Percentiles rank a stretch among this genome's conserved stretches.
Evolutionary conservation across 192 early-diverging fungal species (phyloP).

Genomic region (Dimargaris verticillata): DNA sequence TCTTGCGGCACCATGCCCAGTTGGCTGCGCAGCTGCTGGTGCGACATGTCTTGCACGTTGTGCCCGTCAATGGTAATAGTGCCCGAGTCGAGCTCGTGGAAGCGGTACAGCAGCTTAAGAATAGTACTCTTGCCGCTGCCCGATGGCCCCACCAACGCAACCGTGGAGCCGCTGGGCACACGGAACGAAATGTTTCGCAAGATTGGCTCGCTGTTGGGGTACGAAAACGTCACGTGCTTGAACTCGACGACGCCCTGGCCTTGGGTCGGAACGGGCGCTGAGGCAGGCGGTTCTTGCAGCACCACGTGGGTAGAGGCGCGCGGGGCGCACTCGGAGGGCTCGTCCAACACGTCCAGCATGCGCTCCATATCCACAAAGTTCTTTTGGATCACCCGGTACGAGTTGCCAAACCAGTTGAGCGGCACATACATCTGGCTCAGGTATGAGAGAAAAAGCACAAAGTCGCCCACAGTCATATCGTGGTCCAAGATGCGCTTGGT

Average conservation of each 20-base stretch:
- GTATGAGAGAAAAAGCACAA: conserved; percentile 77
- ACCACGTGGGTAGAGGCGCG: neutral
- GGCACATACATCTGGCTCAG: conserved; percentile 83
- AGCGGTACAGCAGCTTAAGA: conserved; percentile 68
- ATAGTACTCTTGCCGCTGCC: conserved; percentile 63
- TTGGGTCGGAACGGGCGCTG: conserved; percentile 19
- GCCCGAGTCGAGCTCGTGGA: conserved; percentile 76
- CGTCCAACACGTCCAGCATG: conserved; percentile 64
- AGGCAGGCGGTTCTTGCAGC: conserved; percentile 6
- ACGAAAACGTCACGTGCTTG: conserved; percentile 13
- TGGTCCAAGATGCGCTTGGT: conserved; percentile 66
- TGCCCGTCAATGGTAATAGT: conserved; percentile 76
- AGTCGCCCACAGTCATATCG: conserved; percentile 58
- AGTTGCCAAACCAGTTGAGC: conserved; percentile 81
- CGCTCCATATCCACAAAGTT: conserved; percentile 96
- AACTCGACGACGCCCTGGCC: conserved; percentile 19
- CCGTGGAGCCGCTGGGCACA: conserved; percentile 24
- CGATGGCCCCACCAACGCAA: conserved; percentile 29
- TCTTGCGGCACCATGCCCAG: conserved; percentile 94
- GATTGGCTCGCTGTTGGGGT: conserved; percentile 16
- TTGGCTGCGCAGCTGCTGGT: conserved; percentile 52
- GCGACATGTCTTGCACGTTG: conserved; percentile 46
- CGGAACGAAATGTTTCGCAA: conserved; percentile 27
- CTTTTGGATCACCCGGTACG: conserved; percentile 86
- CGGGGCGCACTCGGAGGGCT: conserved; percentile 21